Evolutionary conservation across 164 flowering plant genomes (phyloP).

Genomic region (Tetrastigma voinierianum): DNA sequence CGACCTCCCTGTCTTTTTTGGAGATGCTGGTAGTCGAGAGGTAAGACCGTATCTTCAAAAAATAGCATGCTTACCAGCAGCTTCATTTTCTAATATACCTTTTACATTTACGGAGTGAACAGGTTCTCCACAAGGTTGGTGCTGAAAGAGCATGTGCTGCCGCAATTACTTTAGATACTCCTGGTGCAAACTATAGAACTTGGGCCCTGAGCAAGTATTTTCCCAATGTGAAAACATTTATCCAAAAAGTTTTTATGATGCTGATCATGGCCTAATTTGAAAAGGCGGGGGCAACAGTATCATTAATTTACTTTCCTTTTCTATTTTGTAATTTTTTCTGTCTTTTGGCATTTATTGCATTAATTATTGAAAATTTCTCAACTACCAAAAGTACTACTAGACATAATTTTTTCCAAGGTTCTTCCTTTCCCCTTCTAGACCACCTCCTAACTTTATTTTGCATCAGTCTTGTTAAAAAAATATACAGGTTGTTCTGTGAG

Average conservation of each 20-base stretch:
- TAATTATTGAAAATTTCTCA: no score
- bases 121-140: conserved; percentile 98
- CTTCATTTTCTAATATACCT: conserved; percentile 21
- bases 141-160: conserved; percentile 99
- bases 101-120: conserved; percentile 7
- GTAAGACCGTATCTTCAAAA: conserved; percentile 30
- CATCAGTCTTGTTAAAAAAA: conserved; percentile 2
- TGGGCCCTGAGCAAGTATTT: conserved; percentile 98
- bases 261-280: conserved; percentile 96
- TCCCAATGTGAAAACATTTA: conserved; percentile 98
- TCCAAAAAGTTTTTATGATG: conserved; percentile 99
- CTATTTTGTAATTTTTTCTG: neutral
- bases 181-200: conserved; percentile 98
- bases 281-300: conserved; percentile 99
- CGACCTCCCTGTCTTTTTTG: conserved; percentile 98
- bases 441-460: no score
- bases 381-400: no score
- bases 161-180: conserved; percentile 88
- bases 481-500: conserved; percentile 94
- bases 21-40: conserved; percentile 99
- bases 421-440: no score
- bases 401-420: no score
- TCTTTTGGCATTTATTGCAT: neutral
- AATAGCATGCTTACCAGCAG: neutral
- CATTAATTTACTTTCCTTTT: conserved; percentile 2